Conservation (phyloP, 2,329 filamentous ascomycete species). For the Coniochaeta hoffmannii region DNA sequence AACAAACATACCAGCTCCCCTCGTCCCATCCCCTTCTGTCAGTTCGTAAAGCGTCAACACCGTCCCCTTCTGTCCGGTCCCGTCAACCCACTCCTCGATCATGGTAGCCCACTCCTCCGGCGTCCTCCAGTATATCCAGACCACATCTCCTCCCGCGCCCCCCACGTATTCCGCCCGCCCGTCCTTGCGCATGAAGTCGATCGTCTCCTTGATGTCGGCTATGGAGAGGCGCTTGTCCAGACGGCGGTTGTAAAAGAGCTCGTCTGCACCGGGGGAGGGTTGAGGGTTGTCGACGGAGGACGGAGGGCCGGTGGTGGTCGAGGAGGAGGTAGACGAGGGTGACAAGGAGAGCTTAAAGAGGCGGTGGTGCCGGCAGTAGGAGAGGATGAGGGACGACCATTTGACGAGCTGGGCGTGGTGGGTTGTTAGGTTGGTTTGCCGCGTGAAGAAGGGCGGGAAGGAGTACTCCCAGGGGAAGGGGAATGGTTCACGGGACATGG, state of each 20-base stretch:
- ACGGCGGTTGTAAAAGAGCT: constrained; percentile 50
- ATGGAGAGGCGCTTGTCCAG: constrained; percentile 43
- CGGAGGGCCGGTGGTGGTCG: constrained; percentile 24
- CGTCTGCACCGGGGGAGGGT: constrained; percentile 14
- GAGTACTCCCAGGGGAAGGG: constrained; percentile 57
- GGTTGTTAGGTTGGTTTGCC: constrained; percentile 66
- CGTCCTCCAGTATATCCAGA: constrained; percentile 77
- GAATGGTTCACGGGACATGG: constrained; percentile 27
- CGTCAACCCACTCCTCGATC: constrained; percentile 75
- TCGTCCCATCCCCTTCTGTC: constrained; percentile 74
- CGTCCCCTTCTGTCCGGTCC: constrained; percentile 78
- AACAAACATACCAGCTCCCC: constrained; percentile 50
- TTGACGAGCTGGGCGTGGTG: constrained; percentile 70
- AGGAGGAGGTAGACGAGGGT: constrained; percentile 33
- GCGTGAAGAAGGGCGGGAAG: constrained; percentile 83
- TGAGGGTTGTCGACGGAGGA: background rate
- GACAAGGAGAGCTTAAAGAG: constrained; percentile 67
- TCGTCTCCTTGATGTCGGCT: constrained; percentile 47
- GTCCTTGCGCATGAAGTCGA: constrained; percentile 52
- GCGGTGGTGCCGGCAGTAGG: constrained; percentile 73
- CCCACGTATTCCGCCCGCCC: constrained; percentile 61
- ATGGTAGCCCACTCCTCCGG: constrained; percentile 84
- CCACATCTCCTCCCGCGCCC: constrained; percentile 41
- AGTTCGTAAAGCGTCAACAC: constrained; percentile 93
- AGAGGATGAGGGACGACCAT: constrained; percentile 79